These are phyloP conservation scores for Cicer cuneatum DNA, from an alignment of 306 rosid genomes.

Conservation along the genomic window DNA sequence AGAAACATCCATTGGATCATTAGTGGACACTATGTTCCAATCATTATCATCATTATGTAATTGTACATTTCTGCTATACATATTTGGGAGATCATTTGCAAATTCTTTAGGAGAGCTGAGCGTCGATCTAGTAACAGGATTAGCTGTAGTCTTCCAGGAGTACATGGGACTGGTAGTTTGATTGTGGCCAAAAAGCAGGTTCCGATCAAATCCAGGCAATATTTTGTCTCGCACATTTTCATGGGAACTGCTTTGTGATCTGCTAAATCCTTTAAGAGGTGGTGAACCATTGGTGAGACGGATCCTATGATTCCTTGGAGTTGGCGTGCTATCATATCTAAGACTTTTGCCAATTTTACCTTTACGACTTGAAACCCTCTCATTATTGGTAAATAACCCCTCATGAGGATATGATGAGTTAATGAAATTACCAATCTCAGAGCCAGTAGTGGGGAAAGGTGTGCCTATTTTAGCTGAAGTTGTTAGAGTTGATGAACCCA, in stretches of 20 bases:
- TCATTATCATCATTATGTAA: slow-evolving; percentile 55
- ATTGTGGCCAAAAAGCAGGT: slow-evolving; percentile 46
- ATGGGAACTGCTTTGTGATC: slow-evolving; percentile 47
- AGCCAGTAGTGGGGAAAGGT: slow-evolving; percentile 49
- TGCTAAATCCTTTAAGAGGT: slow-evolving; percentile 52
- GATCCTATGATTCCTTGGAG: slow-evolving; percentile 48
- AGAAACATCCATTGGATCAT: slow-evolving; percentile 68
- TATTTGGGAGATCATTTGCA: slow-evolving; percentile 46
- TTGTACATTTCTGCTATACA: slow-evolving; percentile 52
- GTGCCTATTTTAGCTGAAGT: slow-evolving; percentile 57
- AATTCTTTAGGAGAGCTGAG: slow-evolving; percentile 50
- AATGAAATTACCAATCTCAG: slow-evolving; percentile 52
- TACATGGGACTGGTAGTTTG: slow-evolving; percentile 54
- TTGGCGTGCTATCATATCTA: slow-evolving; percentile 53
- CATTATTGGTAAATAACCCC: slow-evolving; percentile 50
- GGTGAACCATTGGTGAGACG: slow-evolving; percentile 55
- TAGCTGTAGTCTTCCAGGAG: slow-evolving; percentile 50
- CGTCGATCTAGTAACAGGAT: slow-evolving; percentile 50
- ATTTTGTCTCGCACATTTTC: slow-evolving; percentile 47
- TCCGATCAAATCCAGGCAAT: slow-evolving; percentile 57
- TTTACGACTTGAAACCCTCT: slow-evolving; percentile 48
- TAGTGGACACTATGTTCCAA: slow-evolving; percentile 54
- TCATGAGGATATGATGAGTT: slow-evolving; percentile 52
- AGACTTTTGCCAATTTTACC: slow-evolving; percentile 53
- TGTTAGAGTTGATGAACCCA: slow-evolving; percentile 59